Base-by-base conservation (phyloP, 306 rosid genomes). In the Malus sieversii region DNA sequence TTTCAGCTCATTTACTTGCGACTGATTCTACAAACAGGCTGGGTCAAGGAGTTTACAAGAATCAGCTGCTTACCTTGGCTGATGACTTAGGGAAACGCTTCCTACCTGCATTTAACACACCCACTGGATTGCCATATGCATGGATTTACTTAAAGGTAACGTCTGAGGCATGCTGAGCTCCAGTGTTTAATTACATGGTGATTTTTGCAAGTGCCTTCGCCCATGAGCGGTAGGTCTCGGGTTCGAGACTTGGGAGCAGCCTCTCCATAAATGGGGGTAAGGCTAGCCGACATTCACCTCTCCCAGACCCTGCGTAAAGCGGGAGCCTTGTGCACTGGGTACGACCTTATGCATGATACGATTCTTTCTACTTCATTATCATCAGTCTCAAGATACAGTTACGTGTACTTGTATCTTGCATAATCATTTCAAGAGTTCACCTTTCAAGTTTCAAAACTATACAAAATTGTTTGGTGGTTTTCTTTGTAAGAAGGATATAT, bases 91-190 rank as follows among this genome's bases (percentile, higher is more conserved):
- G 97, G 77, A 89, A 84, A 58, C 96, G 97, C 65, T 85, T 95
- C 61, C 76, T 95, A 74, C 92, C 97, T 13, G 98, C 98, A 62
- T 95, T 95, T 76, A 68, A 83, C 79, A 90, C 98, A 1, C 87
- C 98, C 33, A 92, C 98, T n/a, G 98, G 98, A 76, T 80, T 95
- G 88, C 98, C 97, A 4, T 95, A 90, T 85, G 98, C 96, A 20
- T 95, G 98, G 98, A 86, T 95, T 80, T 92, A 95, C 89, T 88
- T 90, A 68, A 95, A 90, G 98, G 98, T 95, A 86, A 29, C 18
- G 25, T 45, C 71, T 71, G 72, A 29, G 70, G 55, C 75, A 30
- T 46, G 67, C 75, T 20, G 25, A 38, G 19, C 38, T 70, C 46
- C 48, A 75, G 66, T 63, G 68, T 63, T 48, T 23, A 4, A 57